Conservation (phyloP, 805 yeast genomes). For the Phaffomyces thermotolerans region DNA sequence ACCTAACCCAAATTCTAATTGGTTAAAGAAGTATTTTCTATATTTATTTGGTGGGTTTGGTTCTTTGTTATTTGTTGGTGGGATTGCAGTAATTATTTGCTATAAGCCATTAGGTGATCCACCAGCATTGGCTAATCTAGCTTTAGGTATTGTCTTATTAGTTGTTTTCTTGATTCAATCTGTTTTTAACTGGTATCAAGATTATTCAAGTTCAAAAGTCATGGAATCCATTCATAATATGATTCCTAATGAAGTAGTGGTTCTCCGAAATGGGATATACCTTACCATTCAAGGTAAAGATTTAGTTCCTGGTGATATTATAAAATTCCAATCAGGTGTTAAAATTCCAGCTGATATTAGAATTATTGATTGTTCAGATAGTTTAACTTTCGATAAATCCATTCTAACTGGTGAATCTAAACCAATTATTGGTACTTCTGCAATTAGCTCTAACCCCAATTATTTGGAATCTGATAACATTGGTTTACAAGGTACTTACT, state of each 20-base stretch:
- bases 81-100: conserved; percentile 33
- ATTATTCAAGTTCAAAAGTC: conserved; percentile 38
- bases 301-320: conserved; percentile 40
- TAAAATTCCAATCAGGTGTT: conserved; percentile 31
- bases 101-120: conserved; percentile 46
- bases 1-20: conserved; percentile 30
- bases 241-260: conserved; percentile 34
- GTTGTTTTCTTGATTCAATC: conserved; percentile 37
- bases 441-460: conserved; percentile 28
- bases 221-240: conserved; percentile 40
- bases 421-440: conserved; percentile 28
- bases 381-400: conserved; percentile 38
- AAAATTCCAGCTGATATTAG: conserved; percentile 43
- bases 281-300: conserved; percentile 26
- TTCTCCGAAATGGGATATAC: conserved; percentile 29
- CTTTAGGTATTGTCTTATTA: conserved; percentile 35
- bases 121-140: conserved; percentile 36
- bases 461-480: conserved; percentile 37
- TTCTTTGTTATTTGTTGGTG: conserved; percentile 33
- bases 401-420: conserved; percentile 44
- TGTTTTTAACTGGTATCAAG: conserved; percentile 38
- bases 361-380: conserved; percentile 27
- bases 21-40: conserved; percentile 27
- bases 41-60: conserved; percentile 47
- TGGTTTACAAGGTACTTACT: conserved; percentile 40